Evolutionary conservation across 345 rosid species (phyloP), one percentile per base, ranked within the genome.

Genomic region (Adansonia digitata): DNA sequence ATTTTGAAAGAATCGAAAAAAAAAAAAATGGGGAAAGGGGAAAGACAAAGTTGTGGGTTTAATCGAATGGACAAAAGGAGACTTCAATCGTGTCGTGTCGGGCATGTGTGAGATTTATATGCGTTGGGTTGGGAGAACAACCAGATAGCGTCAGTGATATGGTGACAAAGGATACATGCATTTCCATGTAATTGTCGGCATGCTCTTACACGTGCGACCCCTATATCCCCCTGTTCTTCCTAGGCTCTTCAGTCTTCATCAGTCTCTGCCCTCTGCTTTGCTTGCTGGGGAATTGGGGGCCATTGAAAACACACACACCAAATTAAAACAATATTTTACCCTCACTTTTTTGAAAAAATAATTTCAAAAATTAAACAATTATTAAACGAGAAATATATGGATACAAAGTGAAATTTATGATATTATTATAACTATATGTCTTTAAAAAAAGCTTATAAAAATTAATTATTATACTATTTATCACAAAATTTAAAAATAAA

Each of bases 131-230:
- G n/a, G n/a, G n/a, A n/a, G n/a, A n/a, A n/a, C 62, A 26, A 57
- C 12, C 22, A 24, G 64, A 74, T 78, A n/a, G 53, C 59, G 76
- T 78, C 77, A 84, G 77, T 68, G 75, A 69, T 74, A 80, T 20
- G 3, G 63, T 62, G 89, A 81, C 85, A 86, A 76, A 39, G 4
- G 71, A 75, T 64, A 27, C 89, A 78, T 77, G 82, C 75, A 76
- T 84, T 84, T 82, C 86, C 87, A 86, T 86, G 89, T 85, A 84
- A 46, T 83, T 84, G 89, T 86, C 89, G 22, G 82, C 77, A 1
- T 10, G 13, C 63, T 59, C 39, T 1, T n/a, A 65, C 85, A 79
- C 80, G 69, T 34, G 67, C 43, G 4, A 14, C 2, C 66, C 5
- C n/a, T n/a, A 2, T 37, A 26, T 2, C 11, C 43, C 2, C 22